phyloP scores from a whole-genome alignment of 441 rosid species.

The Bocquillonia castaneifolia region DNA sequence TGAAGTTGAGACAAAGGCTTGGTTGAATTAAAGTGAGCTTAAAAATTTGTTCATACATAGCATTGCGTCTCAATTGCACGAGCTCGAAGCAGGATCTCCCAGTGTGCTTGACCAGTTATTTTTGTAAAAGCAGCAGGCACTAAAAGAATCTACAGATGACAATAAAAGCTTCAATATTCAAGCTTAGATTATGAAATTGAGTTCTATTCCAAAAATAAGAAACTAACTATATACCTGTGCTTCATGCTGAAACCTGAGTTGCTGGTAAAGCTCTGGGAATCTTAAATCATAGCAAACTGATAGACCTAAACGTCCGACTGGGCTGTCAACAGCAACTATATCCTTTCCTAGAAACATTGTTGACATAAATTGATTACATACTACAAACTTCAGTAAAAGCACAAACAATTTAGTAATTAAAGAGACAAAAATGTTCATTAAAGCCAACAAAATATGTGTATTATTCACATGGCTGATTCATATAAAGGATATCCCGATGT shows the following conservation, averaged over 20 bases:
- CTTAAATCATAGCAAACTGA: conserved; percentile 95
- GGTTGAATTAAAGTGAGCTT: neutral
- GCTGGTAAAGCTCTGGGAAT: conserved; percentile 89
- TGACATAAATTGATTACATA: conserved; percentile 9
- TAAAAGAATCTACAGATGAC: conserved; percentile 53
- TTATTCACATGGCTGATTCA: neutral
- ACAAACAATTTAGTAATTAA: neutral
- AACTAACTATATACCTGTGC: conserved; percentile 52
- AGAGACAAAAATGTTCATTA: neutral
- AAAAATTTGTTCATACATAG: conserved; percentile 50
- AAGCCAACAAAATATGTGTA: neutral
- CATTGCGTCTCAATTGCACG: conserved; percentile 95
- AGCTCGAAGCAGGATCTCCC: conserved; percentile 95
- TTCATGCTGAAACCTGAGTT: conserved; percentile 69
- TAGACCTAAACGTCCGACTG: conserved; percentile 76
- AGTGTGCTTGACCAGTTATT: conserved; percentile 90
- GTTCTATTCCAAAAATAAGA: neutral
- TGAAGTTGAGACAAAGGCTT: neutral
- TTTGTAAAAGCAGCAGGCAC: conserved; percentile 90
- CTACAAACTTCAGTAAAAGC: neutral
- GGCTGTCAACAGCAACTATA: conserved; percentile 72
- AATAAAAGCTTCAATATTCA: conserved; percentile 6
- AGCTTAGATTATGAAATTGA: conserved; percentile 9
- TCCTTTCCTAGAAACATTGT: conserved; percentile 47
- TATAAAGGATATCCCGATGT: neutral